Conservation (phyloP, 23 red algal species). For the Gracilaria gracilis region DNA sequence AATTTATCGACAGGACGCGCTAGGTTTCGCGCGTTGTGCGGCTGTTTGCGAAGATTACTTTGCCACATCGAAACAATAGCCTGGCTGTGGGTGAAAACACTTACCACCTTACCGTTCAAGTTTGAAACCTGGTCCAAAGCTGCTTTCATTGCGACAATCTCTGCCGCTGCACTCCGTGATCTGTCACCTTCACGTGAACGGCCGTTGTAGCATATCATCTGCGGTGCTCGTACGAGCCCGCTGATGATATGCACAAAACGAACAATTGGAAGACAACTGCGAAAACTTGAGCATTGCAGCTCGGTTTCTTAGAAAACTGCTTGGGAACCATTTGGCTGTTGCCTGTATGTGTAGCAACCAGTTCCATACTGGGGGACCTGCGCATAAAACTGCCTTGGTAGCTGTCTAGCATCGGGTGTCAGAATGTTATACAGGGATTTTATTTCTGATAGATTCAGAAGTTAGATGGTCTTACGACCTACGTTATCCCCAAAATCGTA, state of each 20-base stretch:
- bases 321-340: constrained; percentile 57
- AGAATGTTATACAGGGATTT: constrained; percentile 19
- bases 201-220: too few species aligned
- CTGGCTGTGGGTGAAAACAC: too few species aligned
- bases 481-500: constrained; percentile 70
- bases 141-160: too few species aligned
- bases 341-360: constrained; percentile 68
- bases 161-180: not conserved
- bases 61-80: too few species aligned
- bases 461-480: constrained; percentile 53
- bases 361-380: constrained; percentile 85
- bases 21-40: too few species aligned
- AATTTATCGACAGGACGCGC: too few species aligned
- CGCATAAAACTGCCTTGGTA: constrained; percentile 72
- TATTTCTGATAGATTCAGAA: constrained; percentile 86
- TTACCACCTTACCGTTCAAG: too few species aligned
- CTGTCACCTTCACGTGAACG: constrained; percentile 42
- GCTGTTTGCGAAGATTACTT: too few species aligned
- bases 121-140: too few species aligned
- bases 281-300: constrained; percentile 58
- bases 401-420: constrained; percentile 6
- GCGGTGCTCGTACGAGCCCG: constrained; percentile 87
- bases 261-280: constrained; percentile 63
- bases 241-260: constrained; percentile 75
- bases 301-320: constrained; percentile 45